Conservation (phyloP, 148 eudicot genomes). For the Cornus kousa region DNA sequence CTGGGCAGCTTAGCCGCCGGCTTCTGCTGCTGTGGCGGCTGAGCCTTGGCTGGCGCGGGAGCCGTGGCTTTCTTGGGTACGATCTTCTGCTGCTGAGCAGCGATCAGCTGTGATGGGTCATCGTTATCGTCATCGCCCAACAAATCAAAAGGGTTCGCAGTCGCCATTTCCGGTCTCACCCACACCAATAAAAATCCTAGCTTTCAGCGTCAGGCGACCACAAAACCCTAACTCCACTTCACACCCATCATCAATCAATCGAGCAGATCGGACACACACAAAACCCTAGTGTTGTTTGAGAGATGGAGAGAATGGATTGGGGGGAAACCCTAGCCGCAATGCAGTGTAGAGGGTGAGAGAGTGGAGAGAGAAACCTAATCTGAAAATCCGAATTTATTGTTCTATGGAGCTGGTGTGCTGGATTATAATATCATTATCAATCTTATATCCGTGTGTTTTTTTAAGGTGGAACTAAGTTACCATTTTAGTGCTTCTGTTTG, state of each 20-base stretch:
- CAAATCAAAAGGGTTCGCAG: slow-evolving; percentile 72
- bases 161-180: slow-evolving; percentile 42
- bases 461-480: neutral
- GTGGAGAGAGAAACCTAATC: slow-evolving; percentile 5
- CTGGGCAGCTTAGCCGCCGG: slow-evolving; percentile 46
- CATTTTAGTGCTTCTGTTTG: neutral
- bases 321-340: slow-evolving; percentile 67
- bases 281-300: neutral
- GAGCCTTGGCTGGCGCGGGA: slow-evolving; percentile 24
- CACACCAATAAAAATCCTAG: slow-evolving; percentile 1
- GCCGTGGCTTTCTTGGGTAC: slow-evolving; percentile 39
- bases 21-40: slow-evolving; percentile 15
- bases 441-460: neutral
- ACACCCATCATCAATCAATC: neutral
- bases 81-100: slow-evolving; percentile 42
- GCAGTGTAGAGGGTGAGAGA: slow-evolving; percentile 12
- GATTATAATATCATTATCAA: neutral
- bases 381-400: slow-evolving; percentile 9
- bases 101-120: slow-evolving; percentile 54
- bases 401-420: neutral
- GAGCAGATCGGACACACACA: slow-evolving; percentile 6
- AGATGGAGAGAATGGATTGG: slow-evolving; percentile 1
- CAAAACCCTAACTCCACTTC: slow-evolving; percentile 12
- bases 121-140: slow-evolving; percentile 67
- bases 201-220: slow-evolving; percentile 8